A percentile compares a stretch with the other conserved stretches of the same genome.
Evolutionary conservation across 2,329 filamentous ascomycete species (phyloP).

Genomic region (Fusarium sp.): DNA sequence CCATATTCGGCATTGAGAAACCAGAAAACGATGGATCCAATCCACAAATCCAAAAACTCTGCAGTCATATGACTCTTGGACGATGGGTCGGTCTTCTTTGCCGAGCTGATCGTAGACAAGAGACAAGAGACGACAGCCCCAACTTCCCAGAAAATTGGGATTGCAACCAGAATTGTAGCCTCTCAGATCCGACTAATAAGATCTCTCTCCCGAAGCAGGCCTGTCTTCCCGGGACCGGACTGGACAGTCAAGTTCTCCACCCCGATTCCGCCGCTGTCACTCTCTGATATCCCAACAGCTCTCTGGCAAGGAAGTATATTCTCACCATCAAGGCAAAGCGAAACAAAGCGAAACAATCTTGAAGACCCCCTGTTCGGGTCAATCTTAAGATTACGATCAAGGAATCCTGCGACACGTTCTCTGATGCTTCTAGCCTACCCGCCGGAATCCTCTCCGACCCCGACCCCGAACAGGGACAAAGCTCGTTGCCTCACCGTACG

Average conservation of each 20-base stretch:
- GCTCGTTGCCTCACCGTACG: slow-evolving; percentile 24
- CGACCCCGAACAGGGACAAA: slow-evolving; percentile 22
- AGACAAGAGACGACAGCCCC: slow-evolving; percentile 31
- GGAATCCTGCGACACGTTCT: slow-evolving; percentile 9
- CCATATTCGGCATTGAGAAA: neutral
- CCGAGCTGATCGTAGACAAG: slow-evolving; percentile 5
- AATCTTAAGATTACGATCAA: slow-evolving; percentile 5
- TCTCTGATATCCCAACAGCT: slow-evolving; percentile 24
- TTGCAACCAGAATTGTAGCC: slow-evolving; percentile 21
- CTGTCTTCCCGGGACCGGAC: slow-evolving; percentile 41
- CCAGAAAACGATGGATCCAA: slow-evolving; percentile 25
- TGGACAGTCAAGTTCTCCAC: slow-evolving; percentile 32
- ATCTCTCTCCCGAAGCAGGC: slow-evolving; percentile 36
- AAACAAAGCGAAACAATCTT: neutral
- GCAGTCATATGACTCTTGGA: slow-evolving; percentile 28
- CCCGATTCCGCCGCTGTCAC: slow-evolving; percentile 16
- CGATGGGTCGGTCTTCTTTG: slow-evolving; percentile 14
- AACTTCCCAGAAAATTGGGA: slow-evolving; percentile 10
- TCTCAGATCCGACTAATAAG: slow-evolving; percentile 39
- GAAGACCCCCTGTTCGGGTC: slow-evolving; percentile 1
- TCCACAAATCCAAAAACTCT: slow-evolving; percentile 18
- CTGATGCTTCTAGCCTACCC: slow-evolving; percentile 24
- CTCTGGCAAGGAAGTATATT: neutral
- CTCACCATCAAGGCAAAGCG: neutral
- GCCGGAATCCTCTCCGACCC: slow-evolving; percentile 15